A percentile compares a stretch with the other conserved stretches of the same genome.
These are phyloP conservation scores for Ajuga reptans DNA, from an alignment of 305 asterid species.

Conservation along the genomic window DNA sequence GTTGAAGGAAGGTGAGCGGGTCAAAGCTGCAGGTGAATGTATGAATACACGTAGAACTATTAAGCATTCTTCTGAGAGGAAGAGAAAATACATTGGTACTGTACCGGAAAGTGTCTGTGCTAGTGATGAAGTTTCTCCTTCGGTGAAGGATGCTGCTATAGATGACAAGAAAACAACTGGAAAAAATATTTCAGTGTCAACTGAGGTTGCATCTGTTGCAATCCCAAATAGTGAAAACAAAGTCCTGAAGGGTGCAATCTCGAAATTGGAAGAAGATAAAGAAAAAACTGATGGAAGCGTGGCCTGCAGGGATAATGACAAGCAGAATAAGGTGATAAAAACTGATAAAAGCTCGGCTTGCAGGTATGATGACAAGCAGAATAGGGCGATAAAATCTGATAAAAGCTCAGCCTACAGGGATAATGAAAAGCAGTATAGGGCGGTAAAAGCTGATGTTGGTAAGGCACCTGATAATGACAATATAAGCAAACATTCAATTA, in stretches of 20 bases:
- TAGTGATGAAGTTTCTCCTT: slow-evolving; percentile 24
- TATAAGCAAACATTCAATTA: slow-evolving; percentile 22
- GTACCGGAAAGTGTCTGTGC: slow-evolving; percentile 21
- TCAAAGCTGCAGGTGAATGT: slow-evolving; percentile 22
- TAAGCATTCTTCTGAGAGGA: slow-evolving; percentile 38
- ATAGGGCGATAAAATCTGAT: slow-evolving; percentile 23
- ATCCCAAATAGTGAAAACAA: slow-evolving; percentile 25
- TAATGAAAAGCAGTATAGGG: slow-evolving; percentile 28
- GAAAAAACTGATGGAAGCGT: slow-evolving; percentile 24
- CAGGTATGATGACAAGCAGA: slow-evolving; percentile 27
- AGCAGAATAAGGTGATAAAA: slow-evolving; percentile 25
- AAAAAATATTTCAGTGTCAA: slow-evolving; percentile 20
- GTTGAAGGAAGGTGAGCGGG: slow-evolving; percentile 34
- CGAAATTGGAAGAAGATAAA: slow-evolving; percentile 27
- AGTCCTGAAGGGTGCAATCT: slow-evolving; percentile 23
- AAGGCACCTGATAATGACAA: slow-evolving; percentile 22
- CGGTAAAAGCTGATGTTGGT: slow-evolving; percentile 21
- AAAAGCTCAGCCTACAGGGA: slow-evolving; percentile 21
- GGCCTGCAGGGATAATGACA: slow-evolving; percentile 19
- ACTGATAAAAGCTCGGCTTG: slow-evolving; percentile 24
- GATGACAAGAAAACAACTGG: slow-evolving; percentile 32
- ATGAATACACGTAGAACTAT: slow-evolving; percentile 24
- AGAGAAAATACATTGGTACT: slow-evolving; percentile 34
- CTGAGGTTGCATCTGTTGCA: slow-evolving; percentile 28
- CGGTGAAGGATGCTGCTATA: slow-evolving; percentile 27